These are phyloP conservation scores for Phoenix dactylifera DNA, from an alignment of 176 grass and related monocot species.

Conservation along the genomic window DNA sequence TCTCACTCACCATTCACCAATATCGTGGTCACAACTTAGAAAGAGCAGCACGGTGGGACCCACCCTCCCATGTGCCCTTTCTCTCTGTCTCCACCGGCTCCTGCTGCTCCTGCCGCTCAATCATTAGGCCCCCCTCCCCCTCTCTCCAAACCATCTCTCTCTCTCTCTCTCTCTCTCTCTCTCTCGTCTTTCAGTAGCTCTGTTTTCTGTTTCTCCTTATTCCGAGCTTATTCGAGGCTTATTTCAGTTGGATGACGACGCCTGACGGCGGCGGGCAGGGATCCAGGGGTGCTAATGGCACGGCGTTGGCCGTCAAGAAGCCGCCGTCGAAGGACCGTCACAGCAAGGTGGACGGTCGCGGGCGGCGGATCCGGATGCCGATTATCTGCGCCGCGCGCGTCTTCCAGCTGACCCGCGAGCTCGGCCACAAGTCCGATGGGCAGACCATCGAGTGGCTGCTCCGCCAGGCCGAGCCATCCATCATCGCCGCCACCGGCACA, in stretches of 20 bases:
- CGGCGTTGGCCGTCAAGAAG: slow-evolving; percentile 10
- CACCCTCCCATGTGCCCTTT: slow-evolving; percentile 4
- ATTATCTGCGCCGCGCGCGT: slow-evolving; percentile 19
- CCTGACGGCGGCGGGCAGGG: not conserved
- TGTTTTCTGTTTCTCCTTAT: not conserved
- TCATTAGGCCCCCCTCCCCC: not conserved
- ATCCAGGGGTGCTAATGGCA: not conserved
- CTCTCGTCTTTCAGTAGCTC: not conserved
- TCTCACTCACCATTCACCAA: too few relatives aligned
- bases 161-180: too few relatives aligned
- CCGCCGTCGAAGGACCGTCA: slow-evolving; percentile 11
- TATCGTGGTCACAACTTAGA: too few relatives aligned
- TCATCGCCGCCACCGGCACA: slow-evolving; percentile 17
- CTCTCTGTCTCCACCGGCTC: slow-evolving; percentile 9
- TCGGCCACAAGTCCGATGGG: slow-evolving; percentile 21
- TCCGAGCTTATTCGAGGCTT: not conserved
- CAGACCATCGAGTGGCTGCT: slow-evolving; percentile 24
- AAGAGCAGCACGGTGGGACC: not conserved
- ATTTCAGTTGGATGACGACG: not conserved
- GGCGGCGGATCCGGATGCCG: slow-evolving; percentile 17
- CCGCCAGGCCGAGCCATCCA: slow-evolving; percentile 19
- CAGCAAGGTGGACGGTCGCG: slow-evolving; percentile 18
- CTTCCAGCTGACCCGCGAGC: slow-evolving; percentile 21
- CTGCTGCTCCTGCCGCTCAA: slow-evolving; percentile 6
- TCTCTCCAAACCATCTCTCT: too few relatives aligned